Evolutionary conservation across 176 grass and related monocot genomes (phyloP), one percentile per base, ranked within the genome.

Genomic region (Eremochloa ophiuroides): DNA sequence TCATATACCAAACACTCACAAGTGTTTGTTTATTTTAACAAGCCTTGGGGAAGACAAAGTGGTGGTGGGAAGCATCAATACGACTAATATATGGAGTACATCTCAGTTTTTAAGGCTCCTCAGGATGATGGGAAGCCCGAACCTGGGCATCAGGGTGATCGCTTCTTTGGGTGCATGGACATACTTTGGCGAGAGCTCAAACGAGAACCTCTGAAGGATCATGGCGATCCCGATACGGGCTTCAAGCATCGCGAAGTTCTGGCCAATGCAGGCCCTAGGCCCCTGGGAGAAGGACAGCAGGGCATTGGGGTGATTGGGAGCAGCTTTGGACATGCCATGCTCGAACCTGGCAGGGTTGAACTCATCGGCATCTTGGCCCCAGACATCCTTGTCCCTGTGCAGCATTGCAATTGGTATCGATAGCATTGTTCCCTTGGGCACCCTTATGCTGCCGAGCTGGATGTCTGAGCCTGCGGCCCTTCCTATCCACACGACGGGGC

Each of bases 191-290:
- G 80, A 91, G 27, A 91, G 67, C n/a, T 64, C 31, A 38, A 91
- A 84, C 1, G 53, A 67, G 74, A 87, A 91, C 76, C 77, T 71
- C n/a, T 84, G 88, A 3, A 91, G 84, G 58, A 91, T 87, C 88
- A 76, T 90, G 25, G 79, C 76, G 7, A 91, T 30, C 7, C 22
- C 80, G 1, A 76, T 30, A 13, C 80, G 67, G 7, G 84, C 80
- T 16, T 91, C 84, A 0, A 84, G 62, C 81, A 87, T 64, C 7
- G 84, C 80, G 0, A 91, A 91, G 48, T 87, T 91, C 40, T 87
- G 80, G 4, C 85, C 85, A 0, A 87, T 91, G 48, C 80, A 91
- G 13, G 66, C 73, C 11, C 85, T 62, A 5, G 89, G 85, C 34
- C 89, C 89, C 16, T 34, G 48, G 0, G 80, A 85, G 63, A 91